phyloP scores from a whole-genome alignment of 495 filamentous ascomycete genomes.

The Penicillium roqueforti region DNA sequence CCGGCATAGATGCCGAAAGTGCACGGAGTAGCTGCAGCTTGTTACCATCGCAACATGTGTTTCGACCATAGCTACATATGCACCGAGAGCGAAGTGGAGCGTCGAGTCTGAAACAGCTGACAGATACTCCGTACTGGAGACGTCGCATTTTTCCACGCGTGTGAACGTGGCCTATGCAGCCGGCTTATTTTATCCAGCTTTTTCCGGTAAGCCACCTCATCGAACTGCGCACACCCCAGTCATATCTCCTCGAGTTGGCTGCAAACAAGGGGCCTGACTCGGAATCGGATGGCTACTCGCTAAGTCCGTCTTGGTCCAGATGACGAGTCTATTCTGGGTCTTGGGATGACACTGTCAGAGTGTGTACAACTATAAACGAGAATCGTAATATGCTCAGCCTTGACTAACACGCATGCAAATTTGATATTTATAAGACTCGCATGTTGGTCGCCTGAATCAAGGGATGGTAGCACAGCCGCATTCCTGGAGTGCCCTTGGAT shows the following conservation, averaged over 20 bases:
- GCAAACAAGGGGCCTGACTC: not conserved
- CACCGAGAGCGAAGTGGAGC: not conserved
- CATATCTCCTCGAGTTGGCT: not conserved
- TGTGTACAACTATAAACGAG: not conserved
- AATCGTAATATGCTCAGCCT: slow-evolving; percentile 3
- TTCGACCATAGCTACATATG: not conserved
- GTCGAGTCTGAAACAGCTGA: not conserved
- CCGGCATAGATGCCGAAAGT: slow-evolving; percentile 14
- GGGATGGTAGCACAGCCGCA: slow-evolving; percentile 1
- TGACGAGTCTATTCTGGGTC: not conserved
- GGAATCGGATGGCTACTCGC: not conserved
- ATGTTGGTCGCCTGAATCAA: not conserved
- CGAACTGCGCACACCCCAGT: not conserved
- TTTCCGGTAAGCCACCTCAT: not conserved
- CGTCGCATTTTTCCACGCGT: not conserved
- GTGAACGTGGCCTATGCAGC: not conserved
- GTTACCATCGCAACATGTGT: slow-evolving; percentile 23
- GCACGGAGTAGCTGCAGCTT: slow-evolving; percentile 11
- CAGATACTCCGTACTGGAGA: not conserved
- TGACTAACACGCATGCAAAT: not conserved
- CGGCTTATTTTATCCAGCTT: not conserved
- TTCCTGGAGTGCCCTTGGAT: not conserved
- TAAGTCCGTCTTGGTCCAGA: not conserved
- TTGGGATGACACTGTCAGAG: not conserved
- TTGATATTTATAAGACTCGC: not conserved